Conservation (phyloP, 2,329 filamentous ascomycete species). For the Penicillium sp. region DNA sequence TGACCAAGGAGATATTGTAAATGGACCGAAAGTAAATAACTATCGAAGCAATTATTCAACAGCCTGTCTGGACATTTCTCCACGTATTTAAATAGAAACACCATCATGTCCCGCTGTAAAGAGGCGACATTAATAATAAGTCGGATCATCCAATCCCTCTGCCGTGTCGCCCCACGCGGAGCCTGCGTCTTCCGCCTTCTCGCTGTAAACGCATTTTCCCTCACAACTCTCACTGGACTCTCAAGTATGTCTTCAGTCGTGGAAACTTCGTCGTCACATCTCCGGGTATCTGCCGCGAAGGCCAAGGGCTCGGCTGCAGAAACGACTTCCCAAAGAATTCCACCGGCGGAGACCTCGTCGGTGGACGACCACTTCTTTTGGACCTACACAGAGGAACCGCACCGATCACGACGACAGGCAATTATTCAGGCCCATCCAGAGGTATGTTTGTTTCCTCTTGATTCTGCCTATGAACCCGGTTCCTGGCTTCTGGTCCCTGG, state of each 20-base stretch:
- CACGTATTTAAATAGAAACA: too few relatives aligned
- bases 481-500: background rate
- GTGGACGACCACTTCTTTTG: constrained; percentile 74
- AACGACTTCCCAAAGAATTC: constrained; percentile 19
- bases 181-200: constrained; percentile 26
- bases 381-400: constrained; percentile 98
- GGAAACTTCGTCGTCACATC: constrained; percentile 31
- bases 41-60: too few relatives aligned
- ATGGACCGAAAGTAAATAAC: too few relatives aligned
- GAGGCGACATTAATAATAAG: background rate
- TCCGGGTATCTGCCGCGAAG: constrained; percentile 32
- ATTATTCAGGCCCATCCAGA: constrained; percentile 99
- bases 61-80: too few relatives aligned
- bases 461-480: background rate
- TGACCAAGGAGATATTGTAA: background rate
- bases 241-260: constrained; percentile 28
- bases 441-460: constrained; percentile 47
- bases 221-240: constrained; percentile 9
- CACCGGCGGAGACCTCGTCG: constrained; percentile 30
- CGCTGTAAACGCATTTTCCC: too few relatives aligned
- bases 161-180: constrained; percentile 37
- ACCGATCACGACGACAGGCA: constrained; percentile 79
- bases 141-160: constrained; percentile 8
- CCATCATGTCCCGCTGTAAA: too few relatives aligned
- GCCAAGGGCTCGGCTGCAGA: constrained; percentile 24